Base-by-base conservation (phyloP, 306 rosid genomes). In the Adenanthera pavonina region DNA sequence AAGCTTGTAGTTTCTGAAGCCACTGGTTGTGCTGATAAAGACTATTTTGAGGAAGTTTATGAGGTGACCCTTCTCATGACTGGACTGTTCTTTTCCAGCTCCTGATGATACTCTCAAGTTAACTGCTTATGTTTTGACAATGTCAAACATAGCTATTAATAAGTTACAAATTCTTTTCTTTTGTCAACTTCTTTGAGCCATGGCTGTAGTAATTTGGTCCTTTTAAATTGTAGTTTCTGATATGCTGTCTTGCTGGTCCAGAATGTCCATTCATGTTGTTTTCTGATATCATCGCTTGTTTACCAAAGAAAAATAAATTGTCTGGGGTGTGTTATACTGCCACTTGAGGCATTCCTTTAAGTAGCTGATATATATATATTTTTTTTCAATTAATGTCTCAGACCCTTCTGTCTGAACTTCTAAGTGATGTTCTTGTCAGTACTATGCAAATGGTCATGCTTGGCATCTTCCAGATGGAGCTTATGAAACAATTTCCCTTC, bases 1-100 rank as follows among this genome's bases (percentile, higher is more conserved):
- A 95, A 88, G 85, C 89, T 90, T 74, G 93, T 95, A 75, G 98
- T 95, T 80, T 89, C 99, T 36, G 92, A 95, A 85, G 97, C 99
- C 81, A 95, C 97, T 12, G 99, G 97, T 59, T 93, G 93, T 87
- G 80, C 89, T 71, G 84, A 93, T 81, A 79, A 82, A 72, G 87
- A 78, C 80, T 95, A 90, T 81, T 95, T 95, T 83, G 97, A 93
- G 88, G 96, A 95, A 78, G 96, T 95, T 69, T 93, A 91, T 69
- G 89, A 90, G 99, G 99, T 93, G 73, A 78, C 16, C 30, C 74
- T 75, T 80, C 81, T 81, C 48, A 4, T 46, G 53, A 49, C 73
- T 46, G 16, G 60, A 59, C 46, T 76, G 57, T 72, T 59, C 71
- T 65, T 15, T 64, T 74, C 61, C 64, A 81, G 43, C 66, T 79